Evolutionary conservation across 495 filamentous ascomycete genomes (phyloP).

Genomic region (Neurospora tetrasperma): DNA sequence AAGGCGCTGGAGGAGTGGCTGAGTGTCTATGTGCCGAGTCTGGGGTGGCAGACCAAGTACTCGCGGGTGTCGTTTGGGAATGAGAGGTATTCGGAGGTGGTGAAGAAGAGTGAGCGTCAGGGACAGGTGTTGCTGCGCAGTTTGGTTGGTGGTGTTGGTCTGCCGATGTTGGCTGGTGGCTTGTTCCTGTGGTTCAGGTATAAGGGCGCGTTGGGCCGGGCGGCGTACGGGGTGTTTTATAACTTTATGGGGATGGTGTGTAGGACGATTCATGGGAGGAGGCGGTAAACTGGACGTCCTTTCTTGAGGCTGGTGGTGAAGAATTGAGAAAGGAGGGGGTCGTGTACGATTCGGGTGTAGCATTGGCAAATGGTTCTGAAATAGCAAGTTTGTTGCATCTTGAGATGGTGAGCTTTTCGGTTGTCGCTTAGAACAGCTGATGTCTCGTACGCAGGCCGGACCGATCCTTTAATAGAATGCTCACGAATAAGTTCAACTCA

Average conservation of each 20-base stretch:
- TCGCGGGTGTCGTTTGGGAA: slow-evolving; percentile 87
- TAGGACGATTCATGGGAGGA: background rate
- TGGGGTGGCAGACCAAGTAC: slow-evolving; percentile 90
- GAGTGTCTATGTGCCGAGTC: slow-evolving; percentile 57
- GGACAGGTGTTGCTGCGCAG: slow-evolving; percentile 44
- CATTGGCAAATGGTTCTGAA: background rate
- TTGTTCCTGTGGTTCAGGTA: slow-evolving; percentile 9
- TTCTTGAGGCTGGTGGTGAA: background rate
- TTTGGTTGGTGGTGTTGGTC: slow-evolving; percentile 17
- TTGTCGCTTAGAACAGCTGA: background rate
- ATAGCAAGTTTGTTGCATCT: background rate
- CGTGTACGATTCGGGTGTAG: background rate
- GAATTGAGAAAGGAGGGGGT: background rate
- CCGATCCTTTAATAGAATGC: too few species aligned
- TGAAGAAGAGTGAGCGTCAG: slow-evolving; percentile 56
- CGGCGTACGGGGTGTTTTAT: slow-evolving; percentile 2
- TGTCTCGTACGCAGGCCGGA: too few species aligned
- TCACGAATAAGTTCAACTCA: too few species aligned
- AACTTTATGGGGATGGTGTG: background rate
- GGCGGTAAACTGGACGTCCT: background rate
- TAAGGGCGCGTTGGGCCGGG: slow-evolving; percentile 8
- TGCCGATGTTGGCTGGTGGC: slow-evolving; percentile 19
- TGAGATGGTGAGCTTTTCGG: background rate
- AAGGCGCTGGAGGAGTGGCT: slow-evolving; percentile 83
- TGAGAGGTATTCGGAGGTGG: slow-evolving; percentile 78